Evolutionary conservation across 2,329 filamentous ascomycete species (phyloP).

Genomic region (Penicillium sp.): DNA sequence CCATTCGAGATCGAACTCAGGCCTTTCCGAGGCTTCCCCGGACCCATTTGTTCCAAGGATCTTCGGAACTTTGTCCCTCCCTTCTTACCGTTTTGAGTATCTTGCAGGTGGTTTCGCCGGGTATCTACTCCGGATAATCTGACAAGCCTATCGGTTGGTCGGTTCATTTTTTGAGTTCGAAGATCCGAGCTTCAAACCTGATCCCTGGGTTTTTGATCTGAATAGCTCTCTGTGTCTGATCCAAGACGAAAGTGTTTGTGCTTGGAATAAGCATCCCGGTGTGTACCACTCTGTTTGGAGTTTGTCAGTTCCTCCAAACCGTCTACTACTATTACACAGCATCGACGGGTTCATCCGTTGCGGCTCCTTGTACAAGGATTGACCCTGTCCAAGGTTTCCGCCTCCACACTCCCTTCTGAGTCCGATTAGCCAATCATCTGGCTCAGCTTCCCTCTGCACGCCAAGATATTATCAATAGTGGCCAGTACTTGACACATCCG

Average conservation of each 20-base stretch:
- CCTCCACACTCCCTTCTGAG: background rate
- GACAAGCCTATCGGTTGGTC: slow-evolving; percentile 4
- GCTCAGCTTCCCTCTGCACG: background rate
- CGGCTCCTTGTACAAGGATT: background rate
- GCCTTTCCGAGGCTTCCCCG: slow-evolving; percentile 18
- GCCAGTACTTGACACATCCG: slow-evolving; percentile 11
- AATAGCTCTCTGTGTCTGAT: background rate
- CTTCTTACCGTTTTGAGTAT: slow-evolving; percentile 19
- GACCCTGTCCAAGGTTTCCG: background rate
- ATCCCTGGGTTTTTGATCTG: slow-evolving; percentile 1
- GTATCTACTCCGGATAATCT: slow-evolving; percentile 11
- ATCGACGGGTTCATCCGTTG: background rate
- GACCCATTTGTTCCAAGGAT: slow-evolving; percentile 15
- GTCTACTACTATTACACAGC: background rate
- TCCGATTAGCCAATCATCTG: slow-evolving; percentile 9
- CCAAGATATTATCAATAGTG: slow-evolving; percentile 21
- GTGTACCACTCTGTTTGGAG: background rate
- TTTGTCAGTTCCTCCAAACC: background rate
- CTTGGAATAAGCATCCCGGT: background rate
- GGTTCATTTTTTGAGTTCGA: slow-evolving; percentile 8
- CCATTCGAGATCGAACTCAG: slow-evolving; percentile 15
- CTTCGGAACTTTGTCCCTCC: slow-evolving; percentile 7
- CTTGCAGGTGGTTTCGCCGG: slow-evolving; percentile 8
- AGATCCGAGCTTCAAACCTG: slow-evolving; percentile 8
- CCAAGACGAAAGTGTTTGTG: background rate